Evolutionary conservation across 768 basidiomycete species (phyloP).

Genomic region (Albatrellus ellisii): DNA sequence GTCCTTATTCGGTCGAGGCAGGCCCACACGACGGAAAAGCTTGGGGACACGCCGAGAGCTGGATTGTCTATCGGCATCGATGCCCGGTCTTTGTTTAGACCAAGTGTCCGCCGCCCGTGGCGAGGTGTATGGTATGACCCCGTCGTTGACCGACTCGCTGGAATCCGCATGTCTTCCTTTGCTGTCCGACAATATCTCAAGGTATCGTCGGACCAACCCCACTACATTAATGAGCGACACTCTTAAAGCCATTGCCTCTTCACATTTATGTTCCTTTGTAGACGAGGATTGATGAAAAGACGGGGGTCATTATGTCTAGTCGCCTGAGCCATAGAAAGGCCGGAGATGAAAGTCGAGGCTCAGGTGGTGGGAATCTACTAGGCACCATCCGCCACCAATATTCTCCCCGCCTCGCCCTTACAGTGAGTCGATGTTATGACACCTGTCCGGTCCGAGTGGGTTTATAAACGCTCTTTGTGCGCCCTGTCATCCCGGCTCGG

Average conservation of each 20-base stretch:
- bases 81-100: slow-evolving; percentile 34
- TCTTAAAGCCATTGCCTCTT: background rate
- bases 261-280: too few relatives aligned
- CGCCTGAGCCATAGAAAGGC: slow-evolving; percentile 17
- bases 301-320: slow-evolving; percentile 27
- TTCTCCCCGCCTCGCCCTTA: slow-evolving; percentile 42
- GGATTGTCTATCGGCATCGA: slow-evolving; percentile 32
- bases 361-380: slow-evolving; percentile 22
- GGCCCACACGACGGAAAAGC: slow-evolving; percentile 23
- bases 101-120: slow-evolving; percentile 13
- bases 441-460: too few relatives aligned
- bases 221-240: background rate
- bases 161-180: slow-evolving; percentile 23
- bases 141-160: slow-evolving; percentile 16
- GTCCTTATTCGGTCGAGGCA: slow-evolving; percentile 28
- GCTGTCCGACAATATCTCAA: slow-evolving; percentile 30
- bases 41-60: slow-evolving; percentile 31
- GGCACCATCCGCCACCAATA: slow-evolving; percentile 70
- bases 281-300: slow-evolving; percentile 36
- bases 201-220: slow-evolving; percentile 19
- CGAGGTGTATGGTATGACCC: slow-evolving; percentile 16
- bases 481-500: background rate
- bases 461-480: background rate
- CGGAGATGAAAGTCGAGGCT: background rate
- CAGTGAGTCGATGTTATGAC: slow-evolving; percentile 17